Conservation (phyloP, 805 yeast genomes). For the Metschnikowia lochheadii region DNA sequence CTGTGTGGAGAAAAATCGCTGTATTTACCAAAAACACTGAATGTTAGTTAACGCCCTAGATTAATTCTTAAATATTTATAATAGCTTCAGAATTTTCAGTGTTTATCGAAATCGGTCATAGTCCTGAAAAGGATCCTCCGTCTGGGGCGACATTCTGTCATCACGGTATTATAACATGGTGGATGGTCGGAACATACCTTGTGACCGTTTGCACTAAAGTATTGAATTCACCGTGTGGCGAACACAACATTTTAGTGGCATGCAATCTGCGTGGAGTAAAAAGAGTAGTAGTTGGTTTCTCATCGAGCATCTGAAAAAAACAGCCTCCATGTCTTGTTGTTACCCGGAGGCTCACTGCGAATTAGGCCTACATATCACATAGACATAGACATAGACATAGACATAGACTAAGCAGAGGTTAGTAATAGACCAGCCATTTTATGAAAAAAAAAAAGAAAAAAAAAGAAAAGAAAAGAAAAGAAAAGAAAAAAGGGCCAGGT, state of each 20-base stretch:
- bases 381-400: background rate
- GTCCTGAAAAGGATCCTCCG: conserved; percentile 60
- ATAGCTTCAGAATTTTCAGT: conserved; percentile 59
- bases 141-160: conserved; percentile 76
- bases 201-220: conserved; percentile 9
- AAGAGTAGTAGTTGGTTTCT: background rate
- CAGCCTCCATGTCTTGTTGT: background rate
- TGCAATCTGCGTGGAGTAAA: background rate
- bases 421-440: no score
- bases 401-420: background rate
- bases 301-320: background rate
- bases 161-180: conserved; percentile 30
- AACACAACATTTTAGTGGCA: background rate
- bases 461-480: no score
- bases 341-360: conserved; percentile 3
- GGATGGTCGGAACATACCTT: conserved; percentile 11
- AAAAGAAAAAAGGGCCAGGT: no score
- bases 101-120: conserved; percentile 65
- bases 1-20: conserved; percentile 7
- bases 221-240: conserved; percentile 4
- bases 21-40: conserved; percentile 5
- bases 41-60: conserved; percentile 13
- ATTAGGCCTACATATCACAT: background rate
- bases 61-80: background rate
- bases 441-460: no score